Conservation (phyloP, 495 filamentous ascomycete species). For the Extremus antarcticus region DNA sequence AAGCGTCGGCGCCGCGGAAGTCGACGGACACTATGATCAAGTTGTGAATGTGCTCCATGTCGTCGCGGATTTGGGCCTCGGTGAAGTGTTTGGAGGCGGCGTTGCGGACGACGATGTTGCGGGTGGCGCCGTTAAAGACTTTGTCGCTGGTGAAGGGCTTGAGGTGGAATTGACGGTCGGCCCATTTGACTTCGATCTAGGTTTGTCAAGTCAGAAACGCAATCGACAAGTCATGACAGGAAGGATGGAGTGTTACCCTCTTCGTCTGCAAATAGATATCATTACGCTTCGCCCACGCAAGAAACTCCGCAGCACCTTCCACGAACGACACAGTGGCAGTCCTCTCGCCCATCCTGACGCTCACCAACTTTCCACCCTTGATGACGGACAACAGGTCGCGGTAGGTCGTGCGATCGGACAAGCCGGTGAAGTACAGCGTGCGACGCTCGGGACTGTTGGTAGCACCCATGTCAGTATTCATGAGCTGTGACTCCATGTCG, state of each 20-base stretch:
- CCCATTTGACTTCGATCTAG: conserved; percentile 61
- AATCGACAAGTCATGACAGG: background rate
- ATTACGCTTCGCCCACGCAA: conserved; percentile 50
- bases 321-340: conserved; percentile 62
- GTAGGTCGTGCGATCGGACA: conserved; percentile 54
- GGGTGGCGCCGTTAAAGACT: conserved; percentile 60
- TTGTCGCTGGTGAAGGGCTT: conserved; percentile 55
- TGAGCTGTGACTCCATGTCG: background rate
- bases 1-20: conserved; percentile 46
- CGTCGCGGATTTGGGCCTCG: conserved; percentile 53
- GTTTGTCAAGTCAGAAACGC: background rate
- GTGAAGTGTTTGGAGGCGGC: conserved; percentile 44
- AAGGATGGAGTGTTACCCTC: conserved; percentile 40
- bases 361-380: conserved; percentile 58
- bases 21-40: conserved; percentile 57
- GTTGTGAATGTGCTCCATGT: conserved; percentile 76
- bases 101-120: conserved; percentile 59
- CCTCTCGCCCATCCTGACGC: conserved; percentile 54
- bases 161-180: conserved; percentile 61
- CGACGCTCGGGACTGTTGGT: conserved; percentile 36
- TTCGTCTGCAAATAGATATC: conserved; percentile 61
- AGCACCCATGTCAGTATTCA: background rate
- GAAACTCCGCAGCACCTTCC: conserved; percentile 41
- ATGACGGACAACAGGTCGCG: conserved; percentile 55
- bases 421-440: conserved; percentile 51